Conservation (phyloP, 352 stramenopile genomes). For the Phytophthora foliorum region DNA sequence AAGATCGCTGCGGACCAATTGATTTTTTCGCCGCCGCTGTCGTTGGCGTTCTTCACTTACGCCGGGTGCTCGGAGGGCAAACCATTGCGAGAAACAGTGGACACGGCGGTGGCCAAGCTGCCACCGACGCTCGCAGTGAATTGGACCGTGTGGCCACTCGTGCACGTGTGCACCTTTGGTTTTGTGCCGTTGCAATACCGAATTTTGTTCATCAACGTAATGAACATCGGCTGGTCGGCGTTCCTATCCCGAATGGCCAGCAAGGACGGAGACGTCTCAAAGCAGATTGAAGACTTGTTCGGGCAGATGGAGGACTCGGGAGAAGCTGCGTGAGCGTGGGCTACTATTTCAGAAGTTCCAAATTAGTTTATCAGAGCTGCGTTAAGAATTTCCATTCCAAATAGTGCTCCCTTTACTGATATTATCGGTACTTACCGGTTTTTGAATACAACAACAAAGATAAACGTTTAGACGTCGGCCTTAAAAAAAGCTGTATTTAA, state of each 20-base stretch:
- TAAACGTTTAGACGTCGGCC: too few species aligned
- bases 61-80: constrained; percentile 41
- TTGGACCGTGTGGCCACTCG: constrained; percentile 54
- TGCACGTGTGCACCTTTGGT: constrained; percentile 53
- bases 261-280: constrained; percentile 15
- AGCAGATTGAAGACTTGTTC: constrained; percentile 31
- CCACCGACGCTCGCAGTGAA: constrained; percentile 50
- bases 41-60: constrained; percentile 50
- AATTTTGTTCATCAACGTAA: constrained; percentile 56
- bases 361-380: too few species aligned
- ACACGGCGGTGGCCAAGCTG: constrained; percentile 41
- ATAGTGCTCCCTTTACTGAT: too few species aligned
- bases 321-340: constrained; percentile 21
- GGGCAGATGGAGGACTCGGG: constrained; percentile 34
- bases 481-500: too few species aligned
- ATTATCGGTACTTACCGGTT: too few species aligned
- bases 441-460: too few species aligned
- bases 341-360: too few species aligned
- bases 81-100: constrained; percentile 28
- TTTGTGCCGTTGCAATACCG: constrained; percentile 61
- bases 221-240: constrained; percentile 56
- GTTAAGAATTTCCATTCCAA: too few species aligned
- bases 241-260: constrained; percentile 60
- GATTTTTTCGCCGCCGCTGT: constrained; percentile 44
- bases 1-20: constrained; percentile 55